phyloP scores from a whole-genome alignment of 2,329 filamentous ascomycete genomes.

The Ophiostoma sp. region DNA sequence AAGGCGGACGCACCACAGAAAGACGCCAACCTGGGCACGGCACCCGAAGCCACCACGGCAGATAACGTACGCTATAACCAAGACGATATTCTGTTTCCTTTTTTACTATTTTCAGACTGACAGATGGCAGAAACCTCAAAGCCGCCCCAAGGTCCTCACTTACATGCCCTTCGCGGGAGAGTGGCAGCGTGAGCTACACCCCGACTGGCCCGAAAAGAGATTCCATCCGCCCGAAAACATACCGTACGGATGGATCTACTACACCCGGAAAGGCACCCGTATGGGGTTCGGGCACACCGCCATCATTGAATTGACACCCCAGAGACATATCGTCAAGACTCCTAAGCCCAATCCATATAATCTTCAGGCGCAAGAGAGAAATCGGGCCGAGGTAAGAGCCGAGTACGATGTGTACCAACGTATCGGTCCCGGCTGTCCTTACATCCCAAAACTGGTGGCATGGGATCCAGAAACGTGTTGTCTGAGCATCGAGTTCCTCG shows the following conservation, averaged over 20 bases:
- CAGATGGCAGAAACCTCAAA: background rate
- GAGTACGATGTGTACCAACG: background rate
- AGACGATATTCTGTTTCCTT: background rate
- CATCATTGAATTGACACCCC: conserved; percentile 6
- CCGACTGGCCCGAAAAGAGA: too few relatives aligned
- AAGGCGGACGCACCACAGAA: background rate
- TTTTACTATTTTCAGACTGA: background rate
- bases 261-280: conserved; percentile 1
- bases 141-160: background rate
- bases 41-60: background rate
- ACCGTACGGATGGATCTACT: background rate
- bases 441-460: background rate
- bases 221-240: background rate
- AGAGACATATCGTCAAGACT: background rate
- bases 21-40: too few relatives aligned
- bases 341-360: background rate
- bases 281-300: conserved; percentile 11
- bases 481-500: background rate
- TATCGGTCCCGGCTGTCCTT: background rate
- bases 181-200: too few relatives aligned
- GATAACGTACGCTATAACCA: background rate
- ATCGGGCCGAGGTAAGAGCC: background rate
- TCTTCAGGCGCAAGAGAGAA: background rate
- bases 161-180: background rate
- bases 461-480: background rate